Percentiles rank a stretch among this genome's conserved stretches.
These are phyloP conservation scores for Tetrapyrgos nigripes DNA, from an alignment of 1,284 basidiomycete species.

Conservation along the genomic window DNA sequence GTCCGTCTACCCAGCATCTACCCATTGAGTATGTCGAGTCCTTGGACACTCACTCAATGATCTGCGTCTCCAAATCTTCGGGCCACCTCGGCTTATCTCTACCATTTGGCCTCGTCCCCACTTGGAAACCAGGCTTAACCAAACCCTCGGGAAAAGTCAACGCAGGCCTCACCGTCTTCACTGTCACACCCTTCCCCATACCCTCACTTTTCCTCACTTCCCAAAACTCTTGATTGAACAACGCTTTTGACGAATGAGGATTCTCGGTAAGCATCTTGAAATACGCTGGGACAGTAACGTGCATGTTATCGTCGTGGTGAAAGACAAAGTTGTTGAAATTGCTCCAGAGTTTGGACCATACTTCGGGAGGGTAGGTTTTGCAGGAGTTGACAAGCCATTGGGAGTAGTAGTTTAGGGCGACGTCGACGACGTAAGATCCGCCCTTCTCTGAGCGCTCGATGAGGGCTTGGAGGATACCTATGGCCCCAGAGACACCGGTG, in stretches of 20 bases:
- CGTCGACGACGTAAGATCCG: constrained; percentile 12
- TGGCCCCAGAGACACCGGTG: constrained; percentile 15
- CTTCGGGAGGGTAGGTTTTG: constrained; percentile 6
- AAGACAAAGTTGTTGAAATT: constrained; percentile 17
- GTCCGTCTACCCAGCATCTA: too few species aligned
- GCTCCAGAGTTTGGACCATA: constrained; percentile 27
- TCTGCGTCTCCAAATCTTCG: neutral
- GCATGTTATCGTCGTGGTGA: constrained; percentile 22
- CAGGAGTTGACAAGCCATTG: constrained; percentile 11
- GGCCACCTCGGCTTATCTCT: constrained; percentile 10
- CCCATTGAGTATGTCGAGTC: too few species aligned
- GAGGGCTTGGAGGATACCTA: constrained; percentile 12
- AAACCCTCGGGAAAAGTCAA: constrained; percentile 23
- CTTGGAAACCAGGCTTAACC: constrained; percentile 23
- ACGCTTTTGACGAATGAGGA: neutral
- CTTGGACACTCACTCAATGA: neutral
- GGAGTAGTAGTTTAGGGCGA: constrained; percentile 11
- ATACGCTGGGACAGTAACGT: constrained; percentile 12
- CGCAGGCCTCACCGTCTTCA: constrained; percentile 26
- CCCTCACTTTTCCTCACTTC: constrained; percentile 23
- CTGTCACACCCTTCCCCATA: constrained; percentile 19
- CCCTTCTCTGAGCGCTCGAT: constrained; percentile 13
- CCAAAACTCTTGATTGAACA: constrained; percentile 26
- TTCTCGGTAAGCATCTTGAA: constrained; percentile 19
- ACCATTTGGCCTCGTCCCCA: constrained; percentile 29